These are phyloP conservation scores for Nelumbo lutea DNA, from an alignment of 164 flowering plant genomes.

Conservation along the genomic window DNA sequence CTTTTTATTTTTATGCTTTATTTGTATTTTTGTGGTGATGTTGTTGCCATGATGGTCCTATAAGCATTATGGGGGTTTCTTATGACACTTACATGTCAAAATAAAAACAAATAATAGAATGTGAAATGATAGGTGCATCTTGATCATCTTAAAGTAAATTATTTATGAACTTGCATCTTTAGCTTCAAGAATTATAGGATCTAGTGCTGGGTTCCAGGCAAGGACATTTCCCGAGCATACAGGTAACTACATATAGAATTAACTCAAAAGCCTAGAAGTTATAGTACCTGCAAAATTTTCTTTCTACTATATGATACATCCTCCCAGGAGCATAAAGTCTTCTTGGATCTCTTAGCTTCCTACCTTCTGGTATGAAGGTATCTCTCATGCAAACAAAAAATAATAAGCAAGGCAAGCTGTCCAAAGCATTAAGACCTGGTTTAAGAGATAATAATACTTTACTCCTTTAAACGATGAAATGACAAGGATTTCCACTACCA, in stretches of 20 bases:
- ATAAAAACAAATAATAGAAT: no score
- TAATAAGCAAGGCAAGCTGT: slow-evolving; percentile 96
- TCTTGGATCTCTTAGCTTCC: slow-evolving; percentile 86
- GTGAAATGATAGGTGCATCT: no score
- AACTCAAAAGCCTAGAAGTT: not conserved
- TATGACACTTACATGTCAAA: no score
- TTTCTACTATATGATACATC: slow-evolving; percentile 91
- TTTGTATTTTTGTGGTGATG: no score
- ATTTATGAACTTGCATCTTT: no score
- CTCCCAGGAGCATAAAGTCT: slow-evolving; percentile 96
- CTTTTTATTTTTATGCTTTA: no score
- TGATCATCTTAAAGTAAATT: no score
- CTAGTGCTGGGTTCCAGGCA: no score
- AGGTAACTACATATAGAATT: not conserved
- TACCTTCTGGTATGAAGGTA: slow-evolving; percentile 80
- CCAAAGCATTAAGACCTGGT: slow-evolving; percentile 62
- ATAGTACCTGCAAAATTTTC: slow-evolving; percentile 86
- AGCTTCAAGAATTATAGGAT: no score
- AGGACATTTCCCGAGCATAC: not conserved
- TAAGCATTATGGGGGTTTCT: no score
- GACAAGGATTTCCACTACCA: not conserved
- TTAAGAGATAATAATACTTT: slow-evolving; percentile 36
- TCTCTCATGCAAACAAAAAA: slow-evolving; percentile 82
- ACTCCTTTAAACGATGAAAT: slow-evolving; percentile 18
- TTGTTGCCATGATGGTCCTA: no score